These are phyloP conservation scores for Phytophthora quininea DNA, from an alignment of 352 stramenopile genomes.

Conservation along the genomic window DNA sequence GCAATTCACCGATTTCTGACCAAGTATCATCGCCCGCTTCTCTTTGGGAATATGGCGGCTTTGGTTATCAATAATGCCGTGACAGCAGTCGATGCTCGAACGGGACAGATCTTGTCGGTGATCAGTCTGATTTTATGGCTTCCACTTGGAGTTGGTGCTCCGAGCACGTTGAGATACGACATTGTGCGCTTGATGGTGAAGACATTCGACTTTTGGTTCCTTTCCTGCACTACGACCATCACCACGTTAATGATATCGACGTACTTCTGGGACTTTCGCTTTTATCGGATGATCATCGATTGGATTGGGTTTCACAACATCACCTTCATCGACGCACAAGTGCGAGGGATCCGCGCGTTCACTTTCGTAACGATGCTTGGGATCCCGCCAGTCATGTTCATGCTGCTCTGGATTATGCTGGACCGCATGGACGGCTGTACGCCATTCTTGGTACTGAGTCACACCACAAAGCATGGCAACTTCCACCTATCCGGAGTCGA, in stretches of 20 bases:
- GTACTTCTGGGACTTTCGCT: conserved; percentile 37
- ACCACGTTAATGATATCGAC: conserved; percentile 32
- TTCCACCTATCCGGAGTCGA: conserved; percentile 17
- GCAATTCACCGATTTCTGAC: conserved; percentile 26
- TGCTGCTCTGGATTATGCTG: conserved; percentile 34
- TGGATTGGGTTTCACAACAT: conserved; percentile 42
- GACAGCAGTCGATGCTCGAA: conserved; percentile 18
- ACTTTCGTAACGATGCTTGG: conserved; percentile 13
- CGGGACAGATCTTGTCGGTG: conserved; percentile 25
- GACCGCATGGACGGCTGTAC: conserved; percentile 22
- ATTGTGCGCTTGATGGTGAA: conserved; percentile 35
- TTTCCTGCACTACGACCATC: conserved; percentile 33
- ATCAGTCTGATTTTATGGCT: conserved; percentile 23
- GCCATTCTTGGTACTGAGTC: conserved; percentile 20
- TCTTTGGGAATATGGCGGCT: conserved; percentile 25
- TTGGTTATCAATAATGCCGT: conserved; percentile 29
- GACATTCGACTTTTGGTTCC: conserved; percentile 56
- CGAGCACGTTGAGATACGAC: conserved; percentile 36
- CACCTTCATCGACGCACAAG: conserved; percentile 37
- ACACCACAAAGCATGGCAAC: conserved; percentile 9
- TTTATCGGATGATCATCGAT: conserved; percentile 31
- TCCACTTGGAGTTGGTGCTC: conserved; percentile 27
- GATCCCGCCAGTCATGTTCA: conserved; percentile 25
- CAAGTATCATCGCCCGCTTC: conserved; percentile 30
- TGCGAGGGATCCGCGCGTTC: conserved; percentile 30